Percentiles rank a stretch among this genome's conserved stretches.
These are phyloP conservation scores for Byssoonygena ceratinophila DNA, from an alignment of 2,329 filamentous ascomycete genomes.

Conservation along the genomic window DNA sequence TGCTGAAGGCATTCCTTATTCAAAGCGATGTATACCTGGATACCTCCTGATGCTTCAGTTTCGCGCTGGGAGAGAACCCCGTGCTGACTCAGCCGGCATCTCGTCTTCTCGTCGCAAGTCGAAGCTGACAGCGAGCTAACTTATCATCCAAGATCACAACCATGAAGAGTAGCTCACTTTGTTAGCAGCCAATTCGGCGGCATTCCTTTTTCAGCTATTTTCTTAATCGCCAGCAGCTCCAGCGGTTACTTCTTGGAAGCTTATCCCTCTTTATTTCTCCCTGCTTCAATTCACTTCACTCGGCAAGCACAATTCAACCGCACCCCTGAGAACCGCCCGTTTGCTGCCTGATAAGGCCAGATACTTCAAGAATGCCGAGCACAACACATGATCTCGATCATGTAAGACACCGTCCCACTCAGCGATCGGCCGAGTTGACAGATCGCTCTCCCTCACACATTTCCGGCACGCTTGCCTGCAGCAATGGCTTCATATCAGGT, in stretches of 20 bases:
- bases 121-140: background rate
- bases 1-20: no score
- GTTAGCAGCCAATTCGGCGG: background rate
- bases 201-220: background rate
- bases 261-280: no score
- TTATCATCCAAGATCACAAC: background rate
- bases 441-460: no score
- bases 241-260: no score
- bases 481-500: background rate
- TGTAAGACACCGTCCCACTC: conserved; percentile 1
- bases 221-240: no score
- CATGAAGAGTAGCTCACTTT: background rate
- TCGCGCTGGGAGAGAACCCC: background rate
- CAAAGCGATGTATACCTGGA: no score
- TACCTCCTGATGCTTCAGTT: no score
- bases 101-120: background rate
- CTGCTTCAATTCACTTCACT: no score
- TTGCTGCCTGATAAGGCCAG: conserved; percentile 6
- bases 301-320: no score
- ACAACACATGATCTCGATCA: conserved; percentile 13
- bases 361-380: conserved; percentile 14
- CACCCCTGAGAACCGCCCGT: background rate
- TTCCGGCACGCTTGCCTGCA: background rate
- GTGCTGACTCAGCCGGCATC: background rate
- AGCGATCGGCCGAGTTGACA: background rate